Conservation (phyloP, 2,329 filamentous ascomycete genomes). For the Colletotrichum sp. region DNA sequence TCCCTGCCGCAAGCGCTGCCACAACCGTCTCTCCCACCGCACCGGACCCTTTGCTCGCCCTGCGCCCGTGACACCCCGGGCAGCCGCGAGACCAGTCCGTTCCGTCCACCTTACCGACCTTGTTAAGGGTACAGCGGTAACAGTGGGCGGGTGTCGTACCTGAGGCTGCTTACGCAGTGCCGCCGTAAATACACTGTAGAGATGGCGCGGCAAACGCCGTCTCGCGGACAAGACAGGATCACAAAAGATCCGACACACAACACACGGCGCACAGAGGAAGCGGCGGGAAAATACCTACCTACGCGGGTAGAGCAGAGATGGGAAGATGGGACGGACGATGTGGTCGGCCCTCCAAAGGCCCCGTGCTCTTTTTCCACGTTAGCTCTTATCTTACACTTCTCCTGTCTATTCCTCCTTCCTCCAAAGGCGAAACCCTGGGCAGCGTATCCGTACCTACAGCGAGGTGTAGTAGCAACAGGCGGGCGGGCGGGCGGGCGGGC, state of each 20-base stretch:
- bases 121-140: neutral
- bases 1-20: slow-evolving; percentile 13
- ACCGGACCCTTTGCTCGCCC: slow-evolving; percentile 11
- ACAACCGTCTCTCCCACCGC: slow-evolving; percentile 13
- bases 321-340: neutral
- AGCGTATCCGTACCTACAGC: neutral
- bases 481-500: neutral
- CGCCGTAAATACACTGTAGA: neutral
- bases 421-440: neutral
- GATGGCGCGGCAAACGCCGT: neutral
- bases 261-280: neutral
- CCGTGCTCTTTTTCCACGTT: neutral
- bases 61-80: slow-evolving; percentile 8
- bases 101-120: neutral
- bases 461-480: neutral
- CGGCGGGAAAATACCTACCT: neutral
- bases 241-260: neutral
- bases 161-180: neutral
- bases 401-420: neutral
- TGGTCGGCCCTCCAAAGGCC: neutral
- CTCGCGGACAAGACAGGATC: neutral
- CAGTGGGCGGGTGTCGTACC: neutral
- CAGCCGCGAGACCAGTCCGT: neutral
- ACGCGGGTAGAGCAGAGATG: neutral
- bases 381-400: neutral